Percentiles rank a stretch among this genome's conserved stretches.
These are phyloP conservation scores for Candida golubevii DNA, from an alignment of 805 yeast genomes.

Conservation along the genomic window DNA sequence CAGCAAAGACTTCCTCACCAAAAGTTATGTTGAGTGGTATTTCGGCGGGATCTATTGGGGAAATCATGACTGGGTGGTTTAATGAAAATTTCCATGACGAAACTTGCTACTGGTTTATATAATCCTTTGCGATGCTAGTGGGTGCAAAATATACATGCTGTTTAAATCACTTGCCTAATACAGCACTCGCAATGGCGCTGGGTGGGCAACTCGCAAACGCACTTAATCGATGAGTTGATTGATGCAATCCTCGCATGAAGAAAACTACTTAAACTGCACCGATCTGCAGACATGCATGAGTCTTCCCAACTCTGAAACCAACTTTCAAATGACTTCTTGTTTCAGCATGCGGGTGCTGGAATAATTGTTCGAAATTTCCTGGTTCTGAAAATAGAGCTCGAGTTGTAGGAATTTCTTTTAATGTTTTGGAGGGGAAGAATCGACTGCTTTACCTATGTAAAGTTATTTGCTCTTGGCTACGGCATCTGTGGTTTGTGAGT, in stretches of 20 bases:
- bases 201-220: constrained; percentile 5
- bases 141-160: constrained; percentile 10
- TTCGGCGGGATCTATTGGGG: constrained; percentile 7
- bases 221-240: constrained; percentile 2
- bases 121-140: background rate
- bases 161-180: constrained; percentile 6
- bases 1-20: constrained; percentile 3
- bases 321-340: no score
- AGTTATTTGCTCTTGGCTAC: no score
- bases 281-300: background rate
- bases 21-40: constrained; percentile 12
- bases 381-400: no score
- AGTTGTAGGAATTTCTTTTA: no score
- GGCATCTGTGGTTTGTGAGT: no score
- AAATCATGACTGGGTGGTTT: constrained; percentile 2
- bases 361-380: no score
- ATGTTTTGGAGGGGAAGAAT: no score
- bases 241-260: constrained; percentile 4
- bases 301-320: background rate
- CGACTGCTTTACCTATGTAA: no score
- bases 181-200: constrained; percentile 5
- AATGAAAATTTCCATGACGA: background rate
- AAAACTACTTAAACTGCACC: constrained; percentile 6
- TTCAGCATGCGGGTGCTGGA: no score
- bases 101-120: no score